Conservation (phyloP, 176 grass and related monocot genomes). For the Hordeum marinum region DNA sequence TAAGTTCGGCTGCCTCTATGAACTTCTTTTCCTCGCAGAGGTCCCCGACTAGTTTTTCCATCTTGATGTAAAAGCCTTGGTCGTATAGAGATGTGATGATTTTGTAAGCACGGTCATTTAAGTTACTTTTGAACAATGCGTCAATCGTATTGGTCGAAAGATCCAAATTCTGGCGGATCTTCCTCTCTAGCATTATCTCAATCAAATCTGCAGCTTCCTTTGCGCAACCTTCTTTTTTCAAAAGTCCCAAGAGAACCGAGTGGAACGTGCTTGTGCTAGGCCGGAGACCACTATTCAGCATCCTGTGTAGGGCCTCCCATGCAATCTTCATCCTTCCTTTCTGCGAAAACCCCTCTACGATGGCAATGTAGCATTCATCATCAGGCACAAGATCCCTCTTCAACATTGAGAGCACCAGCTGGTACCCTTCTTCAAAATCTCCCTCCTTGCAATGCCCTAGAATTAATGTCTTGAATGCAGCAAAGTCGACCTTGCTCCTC, state of each 20-base stretch:
- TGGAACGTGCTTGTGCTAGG: constrained; percentile 74
- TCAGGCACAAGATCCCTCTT: constrained; percentile 80
- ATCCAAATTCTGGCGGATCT: constrained; percentile 62
- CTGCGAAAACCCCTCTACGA: constrained; percentile 65
- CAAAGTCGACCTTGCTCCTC: constrained; percentile 54
- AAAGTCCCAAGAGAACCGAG: constrained; percentile 60
- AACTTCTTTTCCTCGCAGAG: constrained; percentile 62
- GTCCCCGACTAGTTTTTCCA: constrained; percentile 51
- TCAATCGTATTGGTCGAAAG: constrained; percentile 56
- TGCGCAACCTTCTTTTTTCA: constrained; percentile 52
- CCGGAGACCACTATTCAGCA: constrained; percentile 68
- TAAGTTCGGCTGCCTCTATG: constrained; percentile 55
- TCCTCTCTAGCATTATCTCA: constrained; percentile 70
- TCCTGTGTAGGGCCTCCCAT: constrained; percentile 61
- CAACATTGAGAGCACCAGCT: constrained; percentile 69
- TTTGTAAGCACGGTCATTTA: constrained; percentile 50
- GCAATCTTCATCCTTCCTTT: constrained; percentile 54
- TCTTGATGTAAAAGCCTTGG: constrained; percentile 73
- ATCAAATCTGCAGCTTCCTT: constrained; percentile 69
- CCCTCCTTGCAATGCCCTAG: constrained; percentile 76
- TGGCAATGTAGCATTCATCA: constrained; percentile 45
- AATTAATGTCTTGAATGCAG: constrained; percentile 78
- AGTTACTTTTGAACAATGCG: constrained; percentile 43
- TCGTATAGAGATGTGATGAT: constrained; percentile 46
- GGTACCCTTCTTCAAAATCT: constrained; percentile 53